Base-by-base conservation (phyloP, 352 stramenopile genomes). In the Pythium volutum region DNA sequence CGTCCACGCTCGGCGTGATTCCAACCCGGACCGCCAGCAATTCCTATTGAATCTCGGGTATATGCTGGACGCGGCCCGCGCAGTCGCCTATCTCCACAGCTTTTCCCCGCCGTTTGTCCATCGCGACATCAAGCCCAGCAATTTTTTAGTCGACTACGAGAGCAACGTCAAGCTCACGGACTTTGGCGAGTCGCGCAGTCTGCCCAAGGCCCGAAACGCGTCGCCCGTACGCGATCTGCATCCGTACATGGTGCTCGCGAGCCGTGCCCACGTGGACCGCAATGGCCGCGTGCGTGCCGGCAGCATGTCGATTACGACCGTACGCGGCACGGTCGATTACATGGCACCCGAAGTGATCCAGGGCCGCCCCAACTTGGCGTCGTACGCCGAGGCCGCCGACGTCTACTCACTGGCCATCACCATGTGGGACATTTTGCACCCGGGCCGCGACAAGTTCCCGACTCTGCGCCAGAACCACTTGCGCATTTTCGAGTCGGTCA, bases 51-150 rank as follows among this genome's bases (percentile, higher is more conserved):
- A 88, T 52, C 25, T 93, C 20, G 70, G 66, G 23, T 87, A 81
- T 29, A 89, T 93, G 76, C 49, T 90, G 4, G 84, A 93, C 26
- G 77, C 73, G 18, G 72, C 76, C 18, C 69, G 81, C 20, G 77
- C 75, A 0, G 74, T 89, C 10, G 79, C 83, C 9, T 90, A 90
- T 65, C 49, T 92, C n/a, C 81, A 92, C 66, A 89, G 78, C 48
- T 89, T 89, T 59, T 82, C 80, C 4, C 83, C 83, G 3, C 62
- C 83, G 9, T 91, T 88, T 36, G 55, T 92, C 10, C 78, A 89
- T 29, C 73, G 78, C 12, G 83, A 92, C 46, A 92, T 92, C 55
- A 87, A 88, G 25, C 80, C 80, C 3, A 66, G 76, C 0, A 97
- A 95, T 55, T 95, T 96, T 54, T 76, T 95, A 15, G 74, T 96